A percentile compares a stretch with the other conserved stretches of the same genome.
Evolutionary conservation across 148 eudicot genomes (phyloP).

Genomic region (Spergularia marina): DNA sequence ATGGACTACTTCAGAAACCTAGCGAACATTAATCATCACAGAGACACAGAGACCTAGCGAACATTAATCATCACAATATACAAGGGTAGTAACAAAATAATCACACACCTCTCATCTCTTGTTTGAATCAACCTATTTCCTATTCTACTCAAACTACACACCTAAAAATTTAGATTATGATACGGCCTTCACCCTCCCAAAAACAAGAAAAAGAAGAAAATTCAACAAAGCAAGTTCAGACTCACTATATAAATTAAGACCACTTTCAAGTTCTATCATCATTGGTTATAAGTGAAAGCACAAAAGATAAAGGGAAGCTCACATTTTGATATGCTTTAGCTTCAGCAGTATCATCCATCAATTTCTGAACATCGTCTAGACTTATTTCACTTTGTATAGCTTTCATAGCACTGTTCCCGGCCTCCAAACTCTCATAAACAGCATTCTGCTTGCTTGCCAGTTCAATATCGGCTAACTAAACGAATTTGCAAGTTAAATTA

Average conservation of each 20-base stretch:
- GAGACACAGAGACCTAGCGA: no score
- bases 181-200: no score
- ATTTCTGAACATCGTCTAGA: slow-evolving; percentile 91
- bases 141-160: no score
- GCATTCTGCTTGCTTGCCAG: slow-evolving; percentile 95
- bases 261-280: background rate
- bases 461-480: slow-evolving; percentile 98
- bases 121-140: no score
- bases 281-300: background rate
- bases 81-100: no score
- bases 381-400: slow-evolving; percentile 90
- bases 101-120: no score
- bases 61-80: no score
- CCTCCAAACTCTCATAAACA: slow-evolving; percentile 84
- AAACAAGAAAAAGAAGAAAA: background rate
- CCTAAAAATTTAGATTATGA: no score
- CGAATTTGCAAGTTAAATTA: slow-evolving; percentile 19
- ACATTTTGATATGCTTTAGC: slow-evolving; percentile 99
- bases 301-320: slow-evolving; percentile 23
- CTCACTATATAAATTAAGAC: background rate
- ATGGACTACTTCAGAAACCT: no score
- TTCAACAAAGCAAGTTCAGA: background rate
- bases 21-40: no score
- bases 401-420: slow-evolving; percentile 84
- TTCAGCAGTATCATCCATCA: slow-evolving; percentile 97